Percentiles rank a stretch among this genome's conserved stretches.
Evolutionary conservation across 139 green algal species (phyloP).

Genomic region (Ettlia oleoabundans): DNA sequence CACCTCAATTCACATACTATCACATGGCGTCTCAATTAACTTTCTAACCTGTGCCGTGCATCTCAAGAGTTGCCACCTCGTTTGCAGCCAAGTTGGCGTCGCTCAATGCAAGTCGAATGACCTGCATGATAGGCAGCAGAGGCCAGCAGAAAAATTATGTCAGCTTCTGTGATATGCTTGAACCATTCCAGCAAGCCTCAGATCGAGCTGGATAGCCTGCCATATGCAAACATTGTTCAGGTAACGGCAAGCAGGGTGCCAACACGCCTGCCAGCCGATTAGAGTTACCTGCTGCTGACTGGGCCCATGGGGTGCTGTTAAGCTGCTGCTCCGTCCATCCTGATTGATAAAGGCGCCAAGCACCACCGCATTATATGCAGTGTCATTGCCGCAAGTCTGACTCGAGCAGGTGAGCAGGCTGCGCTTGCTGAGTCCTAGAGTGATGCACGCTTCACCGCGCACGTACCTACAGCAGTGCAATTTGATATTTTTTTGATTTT

Average conservation of each 20-base stretch:
- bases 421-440: slow-evolving; percentile 35
- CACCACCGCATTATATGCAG: slow-evolving; percentile 46
- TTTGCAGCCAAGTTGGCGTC: background rate
- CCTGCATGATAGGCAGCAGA: too few relatives aligned
- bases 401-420: background rate
- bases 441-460: slow-evolving; percentile 71
- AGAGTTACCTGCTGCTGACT: slow-evolving; percentile 75
- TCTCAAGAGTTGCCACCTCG: slow-evolving; percentile 59
- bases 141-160: too few relatives aligned
- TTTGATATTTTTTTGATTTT: too few relatives aligned
- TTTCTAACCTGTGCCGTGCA: slow-evolving; percentile 84
- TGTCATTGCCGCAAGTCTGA: background rate
- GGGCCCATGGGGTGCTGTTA: slow-evolving; percentile 91
- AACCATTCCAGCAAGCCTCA: background rate
- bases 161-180: background rate
- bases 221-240: too few relatives aligned
- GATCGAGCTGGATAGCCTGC: too few relatives aligned
- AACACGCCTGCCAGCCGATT: background rate
- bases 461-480: slow-evolving; percentile 80
- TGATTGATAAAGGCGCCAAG: slow-evolving; percentile 80
- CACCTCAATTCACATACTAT: background rate
- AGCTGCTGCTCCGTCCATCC: slow-evolving; percentile 83
- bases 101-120: slow-evolving; percentile 66
- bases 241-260: background rate
- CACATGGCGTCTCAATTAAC: too few relatives aligned